Conservation (phyloP, 2,329 filamentous ascomycete genomes). For the Colletotrichum lupini region DNA sequence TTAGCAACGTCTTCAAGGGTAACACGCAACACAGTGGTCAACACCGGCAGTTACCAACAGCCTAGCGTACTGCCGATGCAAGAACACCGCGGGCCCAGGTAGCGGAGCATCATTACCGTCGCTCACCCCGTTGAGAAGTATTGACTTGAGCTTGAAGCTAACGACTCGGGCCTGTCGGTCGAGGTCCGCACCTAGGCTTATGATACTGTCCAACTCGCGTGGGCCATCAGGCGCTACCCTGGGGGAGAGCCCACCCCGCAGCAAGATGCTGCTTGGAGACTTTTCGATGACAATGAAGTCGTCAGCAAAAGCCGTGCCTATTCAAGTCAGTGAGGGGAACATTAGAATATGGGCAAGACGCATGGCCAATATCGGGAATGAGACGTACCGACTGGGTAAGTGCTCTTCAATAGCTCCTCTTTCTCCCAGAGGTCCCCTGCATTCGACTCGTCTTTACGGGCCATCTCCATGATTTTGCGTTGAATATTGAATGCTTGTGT, state of each 20-base stretch:
- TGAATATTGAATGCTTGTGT: conserved; percentile 4
- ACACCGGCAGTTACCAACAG: conserved; percentile 14
- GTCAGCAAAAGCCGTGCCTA: conserved; percentile 31
- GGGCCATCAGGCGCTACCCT: not conserved
- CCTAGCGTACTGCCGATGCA: conserved; percentile 26
- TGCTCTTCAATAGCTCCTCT: conserved; percentile 3
- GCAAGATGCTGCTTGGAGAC: not conserved
- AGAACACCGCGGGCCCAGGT: not conserved
- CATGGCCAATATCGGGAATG: not conserved
- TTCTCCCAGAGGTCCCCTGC: conserved; percentile 23
- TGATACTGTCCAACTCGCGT: conserved; percentile 25
- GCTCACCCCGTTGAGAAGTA: conserved; percentile 3
- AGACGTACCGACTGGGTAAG: conserved; percentile 3
- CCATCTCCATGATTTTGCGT: conserved; percentile 15
- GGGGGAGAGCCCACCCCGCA: conserved; percentile 26
- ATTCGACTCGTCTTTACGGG: conserved; percentile 13
- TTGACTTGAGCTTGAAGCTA: conserved; percentile 22
- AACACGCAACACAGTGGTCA: conserved; percentile 13
- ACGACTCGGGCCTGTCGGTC: not conserved
- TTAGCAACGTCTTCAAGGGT: not conserved
- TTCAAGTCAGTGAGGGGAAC: not conserved
- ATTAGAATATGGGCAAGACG: too few relatives aligned
- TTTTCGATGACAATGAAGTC: conserved; percentile 35
- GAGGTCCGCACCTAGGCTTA: conserved; percentile 11
- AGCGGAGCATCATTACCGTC: conserved; percentile 6